Evolutionary conservation across 192 early-diverging fungal genomes (phyloP).

Genomic region (Geranomyces michiganensis): DNA sequence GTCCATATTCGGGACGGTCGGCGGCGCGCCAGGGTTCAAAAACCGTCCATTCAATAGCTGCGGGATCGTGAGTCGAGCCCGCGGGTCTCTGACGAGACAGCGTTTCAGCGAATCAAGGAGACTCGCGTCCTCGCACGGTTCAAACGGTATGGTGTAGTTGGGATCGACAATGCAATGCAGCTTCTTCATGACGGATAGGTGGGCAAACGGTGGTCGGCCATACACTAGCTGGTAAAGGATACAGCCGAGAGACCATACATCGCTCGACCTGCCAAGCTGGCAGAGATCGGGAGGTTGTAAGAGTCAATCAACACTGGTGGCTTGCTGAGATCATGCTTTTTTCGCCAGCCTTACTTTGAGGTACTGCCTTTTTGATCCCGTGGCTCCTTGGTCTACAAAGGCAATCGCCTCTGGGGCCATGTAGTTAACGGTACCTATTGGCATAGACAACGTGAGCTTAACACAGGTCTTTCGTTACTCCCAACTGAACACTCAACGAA

Average conservation of each 20-base stretch:
- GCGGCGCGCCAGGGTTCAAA: slow-evolving; percentile 30
- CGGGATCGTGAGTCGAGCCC: slow-evolving; percentile 67
- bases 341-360: slow-evolving; percentile 27
- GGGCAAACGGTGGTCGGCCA: slow-evolving; percentile 79
- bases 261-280: slow-evolving; percentile 76
- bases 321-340: background rate
- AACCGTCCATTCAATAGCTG: slow-evolving; percentile 55
- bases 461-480: no score
- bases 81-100: slow-evolving; percentile 73
- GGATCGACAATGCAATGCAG: slow-evolving; percentile 74
- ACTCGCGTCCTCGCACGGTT: slow-evolving; percentile 50
- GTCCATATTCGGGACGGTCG: background rate
- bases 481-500: no score
- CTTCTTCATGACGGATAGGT: slow-evolving; percentile 68
- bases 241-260: slow-evolving; percentile 91
- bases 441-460: no score
- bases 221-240: slow-evolving; percentile 94
- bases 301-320: background rate
- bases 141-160: slow-evolving; percentile 67
- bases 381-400: slow-evolving; percentile 30
- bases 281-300: background rate
- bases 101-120: slow-evolving; percentile 63
- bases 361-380: slow-evolving; percentile 28
- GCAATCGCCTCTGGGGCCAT: slow-evolving; percentile 92
- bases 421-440: slow-evolving; percentile 89